phyloP scores from a whole-genome alignment of 2,329 filamentous ascomycete species.

The Fusarium tricinctum region DNA sequence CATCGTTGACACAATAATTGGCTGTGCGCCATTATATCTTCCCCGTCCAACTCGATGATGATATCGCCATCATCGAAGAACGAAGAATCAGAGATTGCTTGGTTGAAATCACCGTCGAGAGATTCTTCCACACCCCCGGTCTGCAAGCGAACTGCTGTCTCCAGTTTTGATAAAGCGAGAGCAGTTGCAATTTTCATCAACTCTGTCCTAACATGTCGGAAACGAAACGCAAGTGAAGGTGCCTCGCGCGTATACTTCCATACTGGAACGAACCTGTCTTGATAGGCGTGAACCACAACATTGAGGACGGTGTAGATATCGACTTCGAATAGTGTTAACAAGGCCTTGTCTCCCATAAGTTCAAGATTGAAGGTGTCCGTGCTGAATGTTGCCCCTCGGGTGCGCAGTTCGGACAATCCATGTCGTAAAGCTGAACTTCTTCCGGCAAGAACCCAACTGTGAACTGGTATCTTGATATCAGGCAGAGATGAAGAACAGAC shows the following conservation, averaged over 20 bases:
- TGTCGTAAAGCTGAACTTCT: slow-evolving; percentile 78
- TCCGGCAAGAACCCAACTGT: slow-evolving; percentile 83
- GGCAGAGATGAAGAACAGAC: slow-evolving; percentile 73
- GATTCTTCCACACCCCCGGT: slow-evolving; percentile 69
- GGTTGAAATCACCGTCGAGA: slow-evolving; percentile 77
- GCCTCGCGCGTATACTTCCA: slow-evolving; percentile 84
- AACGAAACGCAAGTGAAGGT: slow-evolving; percentile 76
- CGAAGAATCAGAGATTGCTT: slow-evolving; percentile 74
- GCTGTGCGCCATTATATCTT: slow-evolving; percentile 81
- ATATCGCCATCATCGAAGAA: slow-evolving; percentile 88
- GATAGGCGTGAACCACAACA: slow-evolving; percentile 83
- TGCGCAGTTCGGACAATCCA: slow-evolving; percentile 70
- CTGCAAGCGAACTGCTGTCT: slow-evolving; percentile 83
- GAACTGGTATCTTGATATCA: slow-evolving; percentile 80
- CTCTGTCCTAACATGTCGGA: slow-evolving; percentile 84
- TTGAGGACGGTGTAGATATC: slow-evolving; percentile 87
- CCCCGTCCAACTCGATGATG: slow-evolving; percentile 81
- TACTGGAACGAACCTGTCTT: slow-evolving; percentile 82
- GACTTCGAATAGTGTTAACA: slow-evolving; percentile 75
- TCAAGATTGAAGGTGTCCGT: slow-evolving; percentile 53
- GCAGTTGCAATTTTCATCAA: slow-evolving; percentile 86
- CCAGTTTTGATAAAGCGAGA: slow-evolving; percentile 78
- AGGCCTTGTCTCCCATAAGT: slow-evolving; percentile 62
- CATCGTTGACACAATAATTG: slow-evolving; percentile 84
- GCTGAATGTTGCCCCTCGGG: slow-evolving; percentile 31